phyloP scores from a whole-genome alignment of 306 rosid genomes.

The Canavalia ensiformis region DNA sequence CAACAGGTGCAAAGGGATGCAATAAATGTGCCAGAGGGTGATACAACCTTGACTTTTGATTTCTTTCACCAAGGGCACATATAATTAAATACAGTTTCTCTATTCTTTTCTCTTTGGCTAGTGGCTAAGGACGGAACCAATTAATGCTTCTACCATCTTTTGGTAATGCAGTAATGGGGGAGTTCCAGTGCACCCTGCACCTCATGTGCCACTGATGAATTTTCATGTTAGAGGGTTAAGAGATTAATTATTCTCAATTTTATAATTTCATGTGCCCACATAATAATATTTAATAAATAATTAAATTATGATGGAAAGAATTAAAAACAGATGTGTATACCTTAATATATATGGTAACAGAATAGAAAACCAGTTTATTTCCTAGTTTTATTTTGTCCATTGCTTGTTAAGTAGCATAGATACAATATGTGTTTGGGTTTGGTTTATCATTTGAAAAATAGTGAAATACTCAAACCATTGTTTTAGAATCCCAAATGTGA shows the following conservation, averaged over 20 bases:
- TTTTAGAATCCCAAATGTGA: not conserved
- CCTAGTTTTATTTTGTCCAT: not conserved
- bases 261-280: not conserved
- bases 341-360: not conserved
- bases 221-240: not conserved
- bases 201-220: slow-evolving; percentile 11
- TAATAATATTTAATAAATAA: not conserved
- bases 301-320: not conserved
- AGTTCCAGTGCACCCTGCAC: slow-evolving; percentile 9
- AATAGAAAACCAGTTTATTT: not conserved
- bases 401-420: not conserved
- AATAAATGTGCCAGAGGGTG: slow-evolving; percentile 27
- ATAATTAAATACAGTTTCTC: not conserved
- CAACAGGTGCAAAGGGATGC: not conserved
- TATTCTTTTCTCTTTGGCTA: not conserved
- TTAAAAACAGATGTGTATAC: not conserved
- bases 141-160: slow-evolving; percentile 50
- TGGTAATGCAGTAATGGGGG: slow-evolving; percentile 20
- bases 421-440: not conserved
- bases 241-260: not conserved
- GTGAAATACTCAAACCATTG: not conserved
- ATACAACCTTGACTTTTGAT: slow-evolving; percentile 21
- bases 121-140: not conserved
- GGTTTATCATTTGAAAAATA: not conserved
- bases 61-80: not conserved